Evolutionary conservation across 202 grass and related monocot genomes (phyloP), one percentile per base, ranked within the genome.

Genomic region (Elaeis oleifera): DNA sequence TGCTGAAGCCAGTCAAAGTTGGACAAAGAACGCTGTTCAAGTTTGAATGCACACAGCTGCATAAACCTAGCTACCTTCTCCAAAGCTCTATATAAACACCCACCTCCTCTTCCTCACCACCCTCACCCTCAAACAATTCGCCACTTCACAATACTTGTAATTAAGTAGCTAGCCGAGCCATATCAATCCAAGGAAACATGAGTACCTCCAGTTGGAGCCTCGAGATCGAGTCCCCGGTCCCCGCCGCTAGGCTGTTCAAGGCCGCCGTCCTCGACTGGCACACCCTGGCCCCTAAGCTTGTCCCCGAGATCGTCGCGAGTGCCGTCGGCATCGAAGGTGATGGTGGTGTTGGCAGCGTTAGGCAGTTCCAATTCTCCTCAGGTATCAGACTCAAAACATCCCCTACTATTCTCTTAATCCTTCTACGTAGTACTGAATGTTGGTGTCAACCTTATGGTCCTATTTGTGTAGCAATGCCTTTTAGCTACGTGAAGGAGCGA

Each of bases 241-340:
- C 28, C 0, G 68, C 61, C 16, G 14, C 68, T 22, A 24, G 60
- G 8, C 51, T 79, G 6, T 79, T 72, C 76, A 65, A 72, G 53
- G 76, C 76, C 17, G 53, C 60, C 14, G 18, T 79, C 31, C 23
- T 66, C 61, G 60, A 79, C 22, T 79, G 76, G 76, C 76, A 79
- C 60, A 66, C 23, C 61, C 29, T 79, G 50, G 68, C 60, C 48
- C 76, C 68, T 25, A 72, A 70, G 64, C 15, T 67, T 52, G 23
- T 36, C 0, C 76, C 76, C 9, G 53, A 79, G 5, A 49, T 65
- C 49, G 17, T 79, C 50, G 53, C 49, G 7, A 60, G 61, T 13
- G 68, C 39, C 20, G 20, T 61, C 18, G 16, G 19, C 16, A 13
- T 72, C 6, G 23, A 64, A 27, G 61, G 61, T 4, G 68, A 52